These are phyloP conservation scores for Fusarium chlamydosporum DNA, from an alignment of 2,329 filamentous ascomycete species.

Conservation along the genomic window DNA sequence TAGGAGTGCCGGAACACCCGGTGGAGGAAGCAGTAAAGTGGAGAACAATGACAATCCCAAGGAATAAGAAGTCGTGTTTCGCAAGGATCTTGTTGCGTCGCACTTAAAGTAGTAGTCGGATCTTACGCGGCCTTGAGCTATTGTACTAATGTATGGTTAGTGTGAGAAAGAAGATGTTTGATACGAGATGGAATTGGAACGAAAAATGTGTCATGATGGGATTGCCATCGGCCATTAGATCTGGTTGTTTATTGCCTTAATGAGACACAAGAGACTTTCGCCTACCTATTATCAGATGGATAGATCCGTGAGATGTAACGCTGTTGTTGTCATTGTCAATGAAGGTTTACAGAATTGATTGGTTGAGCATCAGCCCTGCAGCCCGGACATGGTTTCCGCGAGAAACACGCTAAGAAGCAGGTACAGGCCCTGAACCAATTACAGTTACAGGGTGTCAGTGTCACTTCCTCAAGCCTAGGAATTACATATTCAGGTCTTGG, in stretches of 20 bases:
- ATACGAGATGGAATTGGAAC: slow-evolving; percentile 2
- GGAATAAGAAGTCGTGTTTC: slow-evolving; percentile 21
- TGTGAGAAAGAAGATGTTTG: neutral
- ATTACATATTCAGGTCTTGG: too few relatives aligned
- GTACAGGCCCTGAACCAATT: slow-evolving; percentile 17
- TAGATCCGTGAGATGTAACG: neutral
- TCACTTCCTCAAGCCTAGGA: slow-evolving; percentile 6
- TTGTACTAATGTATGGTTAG: neutral
- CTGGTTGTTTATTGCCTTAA: slow-evolving; percentile 3
- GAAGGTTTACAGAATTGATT: slow-evolving; percentile 21
- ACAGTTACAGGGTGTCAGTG: neutral
- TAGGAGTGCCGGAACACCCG: slow-evolving; percentile 31
- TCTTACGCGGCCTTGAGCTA: neutral
- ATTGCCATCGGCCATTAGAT: slow-evolving; percentile 21
- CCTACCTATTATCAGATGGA: neutral
- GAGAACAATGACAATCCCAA: slow-evolving; percentile 3
- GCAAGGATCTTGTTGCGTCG: slow-evolving; percentile 17
- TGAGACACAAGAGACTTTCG: neutral
- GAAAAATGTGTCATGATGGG: slow-evolving; percentile 4
- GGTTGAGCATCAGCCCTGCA: slow-evolving; percentile 25
- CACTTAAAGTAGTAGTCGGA: slow-evolving; percentile 10
- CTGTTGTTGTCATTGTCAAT: slow-evolving; percentile 9
- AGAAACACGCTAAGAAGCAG: slow-evolving; percentile 37
- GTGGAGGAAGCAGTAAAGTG: slow-evolving; percentile 36
- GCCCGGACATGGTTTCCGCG: slow-evolving; percentile 29